A percentile compares a stretch with the other conserved stretches of the same genome.
These are phyloP conservation scores for Coccomyxa subellipsoidea DNA, from an alignment of 163 green algal genomes.

Conservation along the genomic window DNA sequence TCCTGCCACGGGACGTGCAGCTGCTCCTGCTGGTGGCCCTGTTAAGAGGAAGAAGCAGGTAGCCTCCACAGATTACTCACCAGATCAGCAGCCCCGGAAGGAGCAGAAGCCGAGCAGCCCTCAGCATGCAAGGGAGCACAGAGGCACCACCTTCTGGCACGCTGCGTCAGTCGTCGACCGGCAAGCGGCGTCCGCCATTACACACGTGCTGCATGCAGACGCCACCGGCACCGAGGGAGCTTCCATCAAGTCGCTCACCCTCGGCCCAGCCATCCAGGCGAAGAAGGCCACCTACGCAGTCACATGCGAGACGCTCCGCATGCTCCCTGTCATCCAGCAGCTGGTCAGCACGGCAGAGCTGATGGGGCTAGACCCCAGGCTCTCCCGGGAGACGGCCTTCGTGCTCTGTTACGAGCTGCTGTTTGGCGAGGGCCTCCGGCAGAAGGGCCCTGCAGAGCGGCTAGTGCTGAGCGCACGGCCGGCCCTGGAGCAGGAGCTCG, in stretches of 20 bases:
- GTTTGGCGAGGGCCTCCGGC: slow-evolving; percentile 52
- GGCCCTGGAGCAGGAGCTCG: neutral
- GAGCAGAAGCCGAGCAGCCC: neutral
- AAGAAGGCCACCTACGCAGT: slow-evolving; percentile 91
- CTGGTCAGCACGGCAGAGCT: slow-evolving; percentile 41
- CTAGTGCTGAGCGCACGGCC: slow-evolving; percentile 21
- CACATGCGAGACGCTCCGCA: slow-evolving; percentile 79
- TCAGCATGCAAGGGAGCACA: neutral
- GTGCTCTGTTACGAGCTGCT: slow-evolving; percentile 80
- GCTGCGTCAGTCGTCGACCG: slow-evolving; percentile 47
- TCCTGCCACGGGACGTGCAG: neutral
- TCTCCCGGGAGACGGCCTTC: slow-evolving; percentile 35
- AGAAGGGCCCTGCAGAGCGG: slow-evolving; percentile 45
- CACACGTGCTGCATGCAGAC: slow-evolving; percentile 55
- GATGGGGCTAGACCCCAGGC: slow-evolving; percentile 29
- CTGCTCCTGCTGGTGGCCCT: neutral
- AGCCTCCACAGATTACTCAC: neutral
- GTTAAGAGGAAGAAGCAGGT: neutral
- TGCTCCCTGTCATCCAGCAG: slow-evolving; percentile 48
- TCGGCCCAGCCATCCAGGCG: slow-evolving; percentile 64
- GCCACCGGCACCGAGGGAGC: slow-evolving; percentile 42
- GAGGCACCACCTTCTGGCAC: neutral
- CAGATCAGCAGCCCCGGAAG: neutral
- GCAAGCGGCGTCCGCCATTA: slow-evolving; percentile 61
- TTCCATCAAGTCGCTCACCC: slow-evolving; percentile 80